Conservation (phyloP, 768 basidiomycete genomes). For the Serpula lacrymans region DNA sequence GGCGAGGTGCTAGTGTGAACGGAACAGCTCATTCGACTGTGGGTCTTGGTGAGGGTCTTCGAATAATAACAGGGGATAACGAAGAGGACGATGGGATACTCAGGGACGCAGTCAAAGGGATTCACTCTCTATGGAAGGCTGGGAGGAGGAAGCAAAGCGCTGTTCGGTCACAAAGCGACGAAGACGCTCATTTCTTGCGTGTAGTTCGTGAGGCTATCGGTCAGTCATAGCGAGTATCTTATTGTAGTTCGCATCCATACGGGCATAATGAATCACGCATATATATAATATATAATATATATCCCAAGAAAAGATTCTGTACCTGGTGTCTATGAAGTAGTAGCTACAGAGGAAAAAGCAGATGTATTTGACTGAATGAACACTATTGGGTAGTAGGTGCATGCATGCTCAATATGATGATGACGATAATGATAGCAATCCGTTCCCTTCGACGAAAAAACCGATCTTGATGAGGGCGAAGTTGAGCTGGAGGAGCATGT, state of each 20-base stretch:
- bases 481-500: conserved; percentile 20
- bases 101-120: conserved; percentile 47
- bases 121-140: conserved; percentile 60
- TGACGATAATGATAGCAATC: conserved; percentile 4
- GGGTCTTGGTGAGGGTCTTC: background rate
- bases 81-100: conserved; percentile 38
- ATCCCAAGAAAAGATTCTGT: too few relatives aligned
- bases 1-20: conserved; percentile 11
- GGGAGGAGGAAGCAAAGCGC: conserved; percentile 21
- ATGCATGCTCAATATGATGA: background rate
- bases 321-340: background rate
- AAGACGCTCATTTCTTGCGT: too few relatives aligned
- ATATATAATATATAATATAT: background rate
- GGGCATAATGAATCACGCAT: conserved; percentile 1
- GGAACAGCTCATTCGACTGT: conserved; percentile 7
- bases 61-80: background rate
- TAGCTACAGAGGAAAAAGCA: background rate
- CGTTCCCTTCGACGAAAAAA: conserved; percentile 13
- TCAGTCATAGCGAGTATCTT: conserved; percentile 11
- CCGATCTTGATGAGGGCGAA: conserved; percentile 23
- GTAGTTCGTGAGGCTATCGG: conserved; percentile 30
- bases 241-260: too few relatives aligned
- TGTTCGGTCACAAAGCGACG: too few relatives aligned
- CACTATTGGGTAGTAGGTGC: background rate
- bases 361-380: background rate